Base-by-base conservation (phyloP, 1,284 basidiomycete genomes). In the Ustilago esculenta region DNA sequence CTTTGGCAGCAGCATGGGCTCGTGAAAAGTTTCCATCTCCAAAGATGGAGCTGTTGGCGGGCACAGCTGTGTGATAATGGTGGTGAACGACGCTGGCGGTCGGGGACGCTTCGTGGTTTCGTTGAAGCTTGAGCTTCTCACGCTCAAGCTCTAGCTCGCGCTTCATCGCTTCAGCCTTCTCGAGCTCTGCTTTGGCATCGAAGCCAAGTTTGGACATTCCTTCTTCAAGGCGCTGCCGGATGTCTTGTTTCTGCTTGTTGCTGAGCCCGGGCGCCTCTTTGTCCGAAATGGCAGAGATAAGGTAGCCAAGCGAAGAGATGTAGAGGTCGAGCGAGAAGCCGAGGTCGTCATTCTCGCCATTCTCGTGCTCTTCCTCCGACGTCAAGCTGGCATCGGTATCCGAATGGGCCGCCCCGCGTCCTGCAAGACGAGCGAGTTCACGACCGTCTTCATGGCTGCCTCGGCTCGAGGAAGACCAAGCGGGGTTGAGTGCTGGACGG, bases 281-380 rank as follows among this genome's bases (percentile, higher is more conserved):
- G 27, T 69, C 61, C n/a, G 60, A 63, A 11, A 75, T 50, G 4
- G 73, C 73, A 0, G 70, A 63, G 42, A 75, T 66, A 15, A 75
- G 63, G 42, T 75, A 75, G 15, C 65, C 58, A 14, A 75, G 36
- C 4, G 70, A 70, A 1, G 70, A 72, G 24, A 75, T 65, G 56
- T 75, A 75, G 3, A 75, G 61, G 25, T 72, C 70, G 11, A 72
- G 49, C 11, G 73, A 75, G 27, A 72, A 75, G 17, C 64, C 60
- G 12, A 65, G 41, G 42, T 68, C 64, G 21, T 64, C 69, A 2
- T 73, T 59, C 8, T 48, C 60, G 5, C 61, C 55, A 8, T 47
- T 45, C 0, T 53, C 36, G 2, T 44, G n/a, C 20, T 52, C 58
- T 5, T 37, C 52, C 2, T 46, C 51, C 4, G 39, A 41, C 14